Percentiles rank a stretch among this genome's conserved stretches.
Conservation (phyloP, 2,329 filamentous ascomycete genomes). For the Colletotrichum simmondsii region DNA sequence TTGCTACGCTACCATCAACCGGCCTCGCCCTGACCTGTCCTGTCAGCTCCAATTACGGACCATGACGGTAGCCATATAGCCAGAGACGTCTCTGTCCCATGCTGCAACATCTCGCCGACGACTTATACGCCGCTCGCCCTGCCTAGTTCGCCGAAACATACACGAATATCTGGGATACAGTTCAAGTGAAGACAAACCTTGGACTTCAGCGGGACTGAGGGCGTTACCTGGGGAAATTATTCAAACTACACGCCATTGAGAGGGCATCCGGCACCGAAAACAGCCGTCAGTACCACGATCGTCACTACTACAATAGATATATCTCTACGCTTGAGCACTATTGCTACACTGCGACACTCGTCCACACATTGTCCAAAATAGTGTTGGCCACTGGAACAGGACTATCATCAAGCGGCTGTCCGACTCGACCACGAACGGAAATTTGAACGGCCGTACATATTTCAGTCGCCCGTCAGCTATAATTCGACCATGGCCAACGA, state of each 20-base stretch:
- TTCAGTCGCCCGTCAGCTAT: neutral
- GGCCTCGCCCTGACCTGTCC: constrained; percentile 2
- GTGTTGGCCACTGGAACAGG: neutral
- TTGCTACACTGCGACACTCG: neutral
- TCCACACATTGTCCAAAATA: neutral
- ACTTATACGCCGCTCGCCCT: constrained; percentile 2
- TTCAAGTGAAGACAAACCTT: neutral
- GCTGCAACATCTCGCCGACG: neutral
- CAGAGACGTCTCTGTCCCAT: constrained; percentile 3
- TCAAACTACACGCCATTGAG: neutral
- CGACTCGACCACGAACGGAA: neutral
- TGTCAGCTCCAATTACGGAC: constrained; percentile 6
- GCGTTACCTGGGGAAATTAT: neutral
- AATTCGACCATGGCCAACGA: constrained; percentile 14
- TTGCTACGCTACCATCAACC: constrained; percentile 3
- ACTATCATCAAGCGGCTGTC: neutral
- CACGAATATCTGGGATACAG: neutral
- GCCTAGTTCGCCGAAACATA: neutral
- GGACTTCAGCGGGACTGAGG: constrained; percentile 30
- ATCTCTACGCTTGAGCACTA: neutral
- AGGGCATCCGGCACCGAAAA: neutral
- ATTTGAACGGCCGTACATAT: neutral
- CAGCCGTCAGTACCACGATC: neutral
- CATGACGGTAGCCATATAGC: constrained; percentile 29
- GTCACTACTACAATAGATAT: neutral